Evolutionary conservation across 805 yeast species (phyloP).

Genomic region (Lipomyces sp.): DNA sequence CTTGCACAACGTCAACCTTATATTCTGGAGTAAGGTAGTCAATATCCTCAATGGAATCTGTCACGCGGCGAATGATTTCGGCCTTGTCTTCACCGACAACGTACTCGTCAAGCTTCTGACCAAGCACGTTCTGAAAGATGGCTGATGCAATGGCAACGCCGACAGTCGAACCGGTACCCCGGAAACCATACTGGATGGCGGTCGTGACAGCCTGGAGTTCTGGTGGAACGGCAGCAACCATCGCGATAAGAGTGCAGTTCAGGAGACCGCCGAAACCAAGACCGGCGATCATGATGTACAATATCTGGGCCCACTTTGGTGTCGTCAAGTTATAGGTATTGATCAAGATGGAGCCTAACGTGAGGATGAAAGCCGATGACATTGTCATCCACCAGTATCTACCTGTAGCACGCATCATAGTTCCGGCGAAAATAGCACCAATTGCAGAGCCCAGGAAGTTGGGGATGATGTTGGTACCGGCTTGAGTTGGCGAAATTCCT

Average conservation of each 20-base stretch:
- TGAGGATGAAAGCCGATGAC: conserved; percentile 36
- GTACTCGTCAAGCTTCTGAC: conserved; percentile 34
- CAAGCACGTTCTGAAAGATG: conserved; percentile 55
- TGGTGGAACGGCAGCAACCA: conserved; percentile 65
- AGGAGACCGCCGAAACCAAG: conserved; percentile 60
- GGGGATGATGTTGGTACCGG: conserved; percentile 56
- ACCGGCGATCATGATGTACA: conserved; percentile 54
- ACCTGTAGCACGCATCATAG: conserved; percentile 69
- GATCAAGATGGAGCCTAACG: conserved; percentile 26
- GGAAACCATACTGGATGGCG: conserved; percentile 73
- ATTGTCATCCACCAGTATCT: conserved; percentile 37
- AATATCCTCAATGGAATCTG: conserved; percentile 34
- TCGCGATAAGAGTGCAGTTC: conserved; percentile 63
- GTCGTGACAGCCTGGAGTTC: conserved; percentile 73
- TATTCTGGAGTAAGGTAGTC: conserved; percentile 22
- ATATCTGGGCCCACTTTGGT: conserved; percentile 23
- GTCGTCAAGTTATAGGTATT: conserved; percentile 21
- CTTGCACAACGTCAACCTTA: conserved; percentile 28
- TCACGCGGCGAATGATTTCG: conserved; percentile 32
- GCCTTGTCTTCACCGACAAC: conserved; percentile 28
- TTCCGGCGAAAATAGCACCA: conserved; percentile 71
- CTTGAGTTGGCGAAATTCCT: conserved; percentile 57
- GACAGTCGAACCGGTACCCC: conserved; percentile 71
- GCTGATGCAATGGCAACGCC: conserved; percentile 67
- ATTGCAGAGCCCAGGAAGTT: conserved; percentile 69